These are phyloP conservation scores for Saccharomyces eubayanus DNA, from an alignment of 805 yeast genomes.

Conservation along the genomic window DNA sequence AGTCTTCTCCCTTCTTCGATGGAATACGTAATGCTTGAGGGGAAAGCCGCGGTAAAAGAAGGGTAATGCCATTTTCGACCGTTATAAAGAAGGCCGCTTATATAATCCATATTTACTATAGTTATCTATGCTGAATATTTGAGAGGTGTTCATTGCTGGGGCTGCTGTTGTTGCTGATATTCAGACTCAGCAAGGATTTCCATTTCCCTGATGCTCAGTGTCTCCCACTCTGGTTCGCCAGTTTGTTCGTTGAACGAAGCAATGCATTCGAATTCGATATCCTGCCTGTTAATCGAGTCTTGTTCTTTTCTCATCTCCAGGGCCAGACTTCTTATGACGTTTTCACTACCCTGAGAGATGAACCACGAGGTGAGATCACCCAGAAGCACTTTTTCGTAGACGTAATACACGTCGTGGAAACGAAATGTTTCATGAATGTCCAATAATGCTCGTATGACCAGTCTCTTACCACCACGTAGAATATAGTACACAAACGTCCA, in stretches of 20 bases:
- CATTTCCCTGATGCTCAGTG: slow-evolving; percentile 45
- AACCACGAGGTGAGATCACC: slow-evolving; percentile 77
- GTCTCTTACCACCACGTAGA: slow-evolving; percentile 61
- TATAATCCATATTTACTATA: neutral
- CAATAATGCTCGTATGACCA: slow-evolving; percentile 51
- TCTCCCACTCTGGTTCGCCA: slow-evolving; percentile 36
- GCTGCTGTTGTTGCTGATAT: slow-evolving; percentile 10
- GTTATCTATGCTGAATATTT: neutral
- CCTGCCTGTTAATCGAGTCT: slow-evolving; percentile 33
- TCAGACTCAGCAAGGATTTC: slow-evolving; percentile 51
- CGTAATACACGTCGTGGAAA: slow-evolving; percentile 75
- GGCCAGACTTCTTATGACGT: slow-evolving; percentile 52
- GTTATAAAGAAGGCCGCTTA: neutral
- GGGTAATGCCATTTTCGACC: neutral
- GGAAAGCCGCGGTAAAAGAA: neutral
- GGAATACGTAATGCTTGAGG: neutral
- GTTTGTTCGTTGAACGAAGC: slow-evolving; percentile 30
- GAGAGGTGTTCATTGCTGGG: neutral
- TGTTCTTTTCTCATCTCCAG: slow-evolving; percentile 48
- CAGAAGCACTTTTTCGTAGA: slow-evolving; percentile 66
- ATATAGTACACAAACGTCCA: slow-evolving; percentile 70
- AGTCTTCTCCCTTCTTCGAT: neutral
- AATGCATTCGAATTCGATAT: slow-evolving; percentile 39
- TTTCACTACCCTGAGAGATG: slow-evolving; percentile 49
- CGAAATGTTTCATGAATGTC: slow-evolving; percentile 66